Evolutionary conservation across 2,329 filamentous ascomycete species (phyloP).

Genomic region (Hymenoscyphus salicellus): DNA sequence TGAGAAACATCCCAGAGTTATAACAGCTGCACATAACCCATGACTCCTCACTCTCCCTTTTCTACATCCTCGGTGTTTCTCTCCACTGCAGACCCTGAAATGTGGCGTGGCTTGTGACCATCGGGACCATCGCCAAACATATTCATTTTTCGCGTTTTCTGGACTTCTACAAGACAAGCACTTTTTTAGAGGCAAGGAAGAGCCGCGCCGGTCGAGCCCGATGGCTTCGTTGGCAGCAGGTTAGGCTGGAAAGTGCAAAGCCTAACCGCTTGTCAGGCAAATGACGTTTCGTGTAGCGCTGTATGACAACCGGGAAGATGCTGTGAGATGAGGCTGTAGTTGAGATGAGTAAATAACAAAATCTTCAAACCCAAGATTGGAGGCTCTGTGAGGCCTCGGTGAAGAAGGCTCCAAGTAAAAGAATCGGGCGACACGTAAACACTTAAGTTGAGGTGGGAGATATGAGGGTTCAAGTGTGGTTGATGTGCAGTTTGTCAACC

Average conservation of each 20-base stretch:
- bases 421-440: background rate
- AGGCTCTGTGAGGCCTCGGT: background rate
- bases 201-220: background rate
- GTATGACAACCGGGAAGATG: background rate
- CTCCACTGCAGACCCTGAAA: background rate
- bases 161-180: background rate
- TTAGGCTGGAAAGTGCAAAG: background rate
- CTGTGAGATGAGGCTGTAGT: background rate
- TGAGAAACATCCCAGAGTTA: background rate
- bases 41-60: background rate
- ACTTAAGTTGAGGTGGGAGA: background rate
- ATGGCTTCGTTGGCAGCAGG: background rate
- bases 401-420: background rate
- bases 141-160: background rate
- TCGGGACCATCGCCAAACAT: background rate
- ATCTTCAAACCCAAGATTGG: background rate
- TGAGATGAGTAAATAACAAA: background rate
- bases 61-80: background rate
- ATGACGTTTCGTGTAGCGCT: background rate
- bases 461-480: background rate
- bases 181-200: background rate
- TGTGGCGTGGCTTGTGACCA: background rate
- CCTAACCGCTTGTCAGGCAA: background rate
- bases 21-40: background rate
- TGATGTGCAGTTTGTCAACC: background rate